phyloP scores from a whole-genome alignment of 495 filamentous ascomycete genomes.

The Lophiotrema nucula region DNA sequence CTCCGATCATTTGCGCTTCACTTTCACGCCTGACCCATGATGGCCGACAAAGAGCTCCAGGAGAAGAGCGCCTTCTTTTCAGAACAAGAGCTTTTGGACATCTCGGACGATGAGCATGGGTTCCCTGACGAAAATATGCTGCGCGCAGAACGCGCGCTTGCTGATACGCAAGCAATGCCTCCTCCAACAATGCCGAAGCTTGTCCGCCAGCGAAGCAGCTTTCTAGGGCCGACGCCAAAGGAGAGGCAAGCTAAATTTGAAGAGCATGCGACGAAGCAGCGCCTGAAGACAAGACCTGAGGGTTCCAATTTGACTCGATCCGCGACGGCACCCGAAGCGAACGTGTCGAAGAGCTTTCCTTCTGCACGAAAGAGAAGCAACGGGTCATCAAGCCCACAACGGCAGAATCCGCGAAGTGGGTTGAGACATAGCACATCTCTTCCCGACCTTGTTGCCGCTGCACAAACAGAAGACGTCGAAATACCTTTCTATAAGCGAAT shows the following conservation, averaged over 20 bases:
- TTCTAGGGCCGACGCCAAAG: slow-evolving; percentile 23
- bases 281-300: neutral
- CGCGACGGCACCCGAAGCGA: slow-evolving; percentile 8
- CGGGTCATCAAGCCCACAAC: neutral
- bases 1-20: too few relatives aligned
- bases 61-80: slow-evolving; percentile 50
- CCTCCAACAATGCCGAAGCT: slow-evolving; percentile 8
- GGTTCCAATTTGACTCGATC: neutral
- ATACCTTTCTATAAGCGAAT: slow-evolving; percentile 19
- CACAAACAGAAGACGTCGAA: neutral
- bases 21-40: too few relatives aligned
- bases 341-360: slow-evolving; percentile 6
- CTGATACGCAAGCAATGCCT: slow-evolving; percentile 15
- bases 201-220: slow-evolving; percentile 20
- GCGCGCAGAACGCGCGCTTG: slow-evolving; percentile 17
- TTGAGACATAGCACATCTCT: slow-evolving; percentile 16
- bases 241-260: slow-evolving; percentile 11
- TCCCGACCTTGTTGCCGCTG: neutral
- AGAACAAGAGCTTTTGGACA: slow-evolving; percentile 49
- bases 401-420: neutral
- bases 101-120: slow-evolving; percentile 40
- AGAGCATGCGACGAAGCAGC: slow-evolving; percentile 6
- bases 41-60: slow-evolving; percentile 20
- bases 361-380: neutral
- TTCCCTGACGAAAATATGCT: slow-evolving; percentile 33